A percentile compares a stretch with the other conserved stretches of the same genome.
Evolutionary conservation across 202 grass and related monocot genomes (phyloP).

Genomic region (Eragrostis tef): DNA sequence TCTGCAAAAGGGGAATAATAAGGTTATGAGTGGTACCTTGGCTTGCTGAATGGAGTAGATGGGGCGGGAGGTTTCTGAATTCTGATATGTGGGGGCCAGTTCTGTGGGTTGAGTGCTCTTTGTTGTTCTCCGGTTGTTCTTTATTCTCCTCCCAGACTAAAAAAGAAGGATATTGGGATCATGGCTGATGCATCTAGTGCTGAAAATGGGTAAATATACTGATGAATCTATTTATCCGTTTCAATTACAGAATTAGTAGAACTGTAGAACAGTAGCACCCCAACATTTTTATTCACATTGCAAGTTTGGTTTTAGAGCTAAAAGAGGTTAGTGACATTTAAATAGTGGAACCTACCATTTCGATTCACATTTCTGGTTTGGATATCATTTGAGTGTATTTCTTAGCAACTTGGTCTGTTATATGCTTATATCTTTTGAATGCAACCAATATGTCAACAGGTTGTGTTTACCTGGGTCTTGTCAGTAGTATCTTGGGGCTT

Average conservation of each 20-base stretch:
- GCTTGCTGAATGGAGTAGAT: background rate
- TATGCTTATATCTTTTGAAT: background rate
- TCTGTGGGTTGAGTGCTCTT: slow-evolving; percentile 11
- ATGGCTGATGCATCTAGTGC: slow-evolving; percentile 11
- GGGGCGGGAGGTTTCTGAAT: background rate
- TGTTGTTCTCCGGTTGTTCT: slow-evolving; percentile 9
- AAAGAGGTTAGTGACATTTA: background rate
- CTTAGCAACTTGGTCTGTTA: background rate
- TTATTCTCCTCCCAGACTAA: background rate
- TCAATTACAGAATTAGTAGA: no score
- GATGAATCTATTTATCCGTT: background rate
- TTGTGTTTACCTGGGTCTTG: background rate
- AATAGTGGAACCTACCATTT: no score
- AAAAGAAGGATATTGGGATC: slow-evolving; percentile 32
- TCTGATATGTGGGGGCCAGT: slow-evolving; percentile 33
- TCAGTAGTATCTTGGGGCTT: slow-evolving; percentile 16
- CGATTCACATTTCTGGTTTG: no score
- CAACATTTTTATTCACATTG: slow-evolving; percentile 1
- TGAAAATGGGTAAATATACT: background rate
- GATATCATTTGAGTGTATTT: background rate
- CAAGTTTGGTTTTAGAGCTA: slow-evolving; percentile 8
- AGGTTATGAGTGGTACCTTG: background rate
- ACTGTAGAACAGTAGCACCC: slow-evolving; percentile 12
- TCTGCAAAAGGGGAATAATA: background rate
- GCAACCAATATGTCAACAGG: slow-evolving; percentile 5